Percentiles rank a stretch among this genome's conserved stretches.
phyloP scores from a whole-genome alignment of 306 rosid genomes.

The Cucurbita moschata region DNA sequence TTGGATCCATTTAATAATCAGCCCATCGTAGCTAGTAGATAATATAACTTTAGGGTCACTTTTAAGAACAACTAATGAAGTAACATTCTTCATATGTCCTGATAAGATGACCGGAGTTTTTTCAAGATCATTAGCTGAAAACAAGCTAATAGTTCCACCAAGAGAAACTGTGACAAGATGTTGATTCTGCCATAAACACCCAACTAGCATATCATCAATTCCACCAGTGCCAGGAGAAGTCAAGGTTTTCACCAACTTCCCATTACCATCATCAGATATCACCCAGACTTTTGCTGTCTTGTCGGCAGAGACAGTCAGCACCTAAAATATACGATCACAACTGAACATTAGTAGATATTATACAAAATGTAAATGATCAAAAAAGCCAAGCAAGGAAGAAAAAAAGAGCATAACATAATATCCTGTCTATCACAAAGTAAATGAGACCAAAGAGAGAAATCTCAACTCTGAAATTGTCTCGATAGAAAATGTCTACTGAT shows the following conservation, averaged over 20 bases:
- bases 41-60: constrained; percentile 53
- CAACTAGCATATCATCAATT: constrained; percentile 91
- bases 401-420: not conserved
- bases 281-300: constrained; percentile 88
- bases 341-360: constrained; percentile 14
- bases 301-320: constrained; percentile 91
- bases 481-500: not conserved
- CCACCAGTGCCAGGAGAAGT: constrained; percentile 64
- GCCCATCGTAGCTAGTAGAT: constrained; percentile 91
- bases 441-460: not conserved
- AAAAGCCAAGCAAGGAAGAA: not conserved
- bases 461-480: not conserved
- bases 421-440: not conserved
- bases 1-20: constrained; percentile 78
- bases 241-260: constrained; percentile 67
- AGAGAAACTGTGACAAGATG: constrained; percentile 77
- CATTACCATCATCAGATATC: constrained; percentile 59
- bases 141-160: constrained; percentile 70
- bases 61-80: constrained; percentile 60
- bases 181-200: constrained; percentile 78
- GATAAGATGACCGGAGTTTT: constrained; percentile 54
- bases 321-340: constrained; percentile 26
- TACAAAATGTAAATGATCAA: not conserved
- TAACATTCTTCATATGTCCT: constrained; percentile 87
- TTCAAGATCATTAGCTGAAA: constrained; percentile 64